A percentile compares a stretch with the other conserved stretches of the same genome.
Conservation (phyloP, 257 asterid genomes). For the Ilex asprella region DNA sequence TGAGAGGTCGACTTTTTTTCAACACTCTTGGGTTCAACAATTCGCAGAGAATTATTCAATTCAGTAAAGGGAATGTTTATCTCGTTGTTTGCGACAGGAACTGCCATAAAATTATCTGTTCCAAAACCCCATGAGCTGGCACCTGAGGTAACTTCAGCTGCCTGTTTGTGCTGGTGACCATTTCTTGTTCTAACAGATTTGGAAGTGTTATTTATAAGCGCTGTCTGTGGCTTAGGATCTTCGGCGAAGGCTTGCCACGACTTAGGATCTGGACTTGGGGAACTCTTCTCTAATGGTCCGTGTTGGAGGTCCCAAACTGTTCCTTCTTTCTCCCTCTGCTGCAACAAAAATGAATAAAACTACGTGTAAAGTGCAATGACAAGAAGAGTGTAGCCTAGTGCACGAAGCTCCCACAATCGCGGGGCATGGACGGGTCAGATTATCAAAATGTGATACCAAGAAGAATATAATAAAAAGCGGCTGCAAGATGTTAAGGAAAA, state of each 20-base stretch:
- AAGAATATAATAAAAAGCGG: not conserved
- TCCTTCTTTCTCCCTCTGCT: constrained; percentile 70
- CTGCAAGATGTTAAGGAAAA: constrained; percentile 2
- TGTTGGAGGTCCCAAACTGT: constrained; percentile 73
- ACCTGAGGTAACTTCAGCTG: constrained; percentile 29
- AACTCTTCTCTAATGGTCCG: constrained; percentile 46
- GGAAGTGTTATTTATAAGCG: constrained; percentile 28
- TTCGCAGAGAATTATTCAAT: constrained; percentile 40
- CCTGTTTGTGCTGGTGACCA: constrained; percentile 40
- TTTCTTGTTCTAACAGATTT: constrained; percentile 72
- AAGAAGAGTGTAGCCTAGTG: not conserved
- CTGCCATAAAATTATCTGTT: constrained; percentile 69
- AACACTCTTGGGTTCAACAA: constrained; percentile 39
- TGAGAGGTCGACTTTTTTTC: constrained; percentile 52
- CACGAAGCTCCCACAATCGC: too few relatives aligned
- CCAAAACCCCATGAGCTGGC: constrained; percentile 68
- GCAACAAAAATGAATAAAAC: constrained; percentile 5
- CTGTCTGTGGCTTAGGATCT: constrained; percentile 36
- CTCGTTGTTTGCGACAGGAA: constrained; percentile 47
- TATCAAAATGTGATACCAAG: not conserved
- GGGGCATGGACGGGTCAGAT: too few relatives aligned
- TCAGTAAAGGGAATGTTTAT: constrained; percentile 26
- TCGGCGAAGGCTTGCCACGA: constrained; percentile 88
- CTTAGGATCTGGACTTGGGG: constrained; percentile 52
- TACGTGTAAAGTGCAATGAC: not conserved